Base-by-base conservation (phyloP, 2,329 filamentous ascomycete genomes). In the Aspergillus tanneri region DNA sequence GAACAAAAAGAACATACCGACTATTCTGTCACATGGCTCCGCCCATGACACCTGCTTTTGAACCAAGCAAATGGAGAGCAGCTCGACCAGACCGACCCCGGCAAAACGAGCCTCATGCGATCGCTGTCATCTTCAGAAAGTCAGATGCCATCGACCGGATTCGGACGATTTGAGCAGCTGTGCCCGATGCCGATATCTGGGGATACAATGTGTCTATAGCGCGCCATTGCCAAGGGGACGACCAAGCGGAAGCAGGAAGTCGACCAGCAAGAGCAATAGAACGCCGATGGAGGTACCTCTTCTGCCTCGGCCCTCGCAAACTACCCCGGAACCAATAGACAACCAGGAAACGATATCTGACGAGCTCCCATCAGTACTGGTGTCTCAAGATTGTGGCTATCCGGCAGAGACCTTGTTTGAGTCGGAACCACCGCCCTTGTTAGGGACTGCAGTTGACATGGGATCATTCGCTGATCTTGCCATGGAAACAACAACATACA, bases 131-230 rank as follows among this genome's bases (percentile, higher is more conserved):
- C 36, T 39, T 24, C 36, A 39, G 36, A 39, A 39, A 25, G 24
- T 39, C 21, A 24, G 36, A 39, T 39, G 36, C 36, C 36, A 22
- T 39, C 36, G 36, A 39, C 36, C 36, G 36, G 36, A 39, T 39
- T 39, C 36, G 21, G 36, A 39, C 6, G 36, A 39, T 39, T 7
- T 39, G 36, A 39, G 36, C 36, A 39, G 36, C 36, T 39, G 36
- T 39, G 21, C 36, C 36, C 36, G 36, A 39, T 39, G 36, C 36
- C 36, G 36, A 39, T 39, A 39, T 39, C 36, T 39, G 21, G 36
- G 36, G 36, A 39, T 39, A 39, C 36, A 39, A 25, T 39, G 36
- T 39, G 36, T 39, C 36, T 39, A 39, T 39, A 39, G 36, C 36
- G 36, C 36, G 36, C 36, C 36, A 39, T 39, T 25, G 14, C 36